phyloP scores from a whole-genome alignment of 371 early-diverging fungal species.

The Mucor sp. region DNA sequence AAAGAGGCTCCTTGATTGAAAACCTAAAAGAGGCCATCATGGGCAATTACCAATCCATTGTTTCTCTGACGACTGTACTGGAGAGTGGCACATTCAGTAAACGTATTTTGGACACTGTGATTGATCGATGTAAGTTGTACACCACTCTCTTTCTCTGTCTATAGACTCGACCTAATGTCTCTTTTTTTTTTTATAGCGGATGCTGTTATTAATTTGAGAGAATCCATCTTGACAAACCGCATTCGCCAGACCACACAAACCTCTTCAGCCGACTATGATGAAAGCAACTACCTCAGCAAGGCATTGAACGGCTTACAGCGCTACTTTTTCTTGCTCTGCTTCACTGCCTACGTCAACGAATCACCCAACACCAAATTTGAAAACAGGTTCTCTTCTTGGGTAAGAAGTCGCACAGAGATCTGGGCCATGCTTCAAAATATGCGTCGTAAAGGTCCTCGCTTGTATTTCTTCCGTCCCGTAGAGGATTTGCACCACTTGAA shows the following conservation, averaged over 20 bases:
- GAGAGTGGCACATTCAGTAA: conserved; percentile 59
- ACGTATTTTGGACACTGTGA: conserved; percentile 56
- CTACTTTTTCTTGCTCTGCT: conserved; percentile 67
- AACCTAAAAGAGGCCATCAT: conserved; percentile 63
- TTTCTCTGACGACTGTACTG: conserved; percentile 53
- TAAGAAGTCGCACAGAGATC: conserved; percentile 58
- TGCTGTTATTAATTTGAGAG: conserved; percentile 64
- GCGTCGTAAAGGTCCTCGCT: conserved; percentile 50
- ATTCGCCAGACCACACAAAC: conserved; percentile 52
- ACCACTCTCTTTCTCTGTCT: no score
- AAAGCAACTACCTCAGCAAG: conserved; percentile 41
- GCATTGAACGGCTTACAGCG: conserved; percentile 67
- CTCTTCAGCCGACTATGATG: conserved; percentile 31
- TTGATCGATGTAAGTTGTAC: conserved; percentile 56
- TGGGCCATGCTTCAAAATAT: conserved; percentile 63
- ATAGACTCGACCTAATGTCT: no score
- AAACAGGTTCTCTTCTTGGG: conserved; percentile 58
- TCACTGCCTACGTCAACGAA: conserved; percentile 63
- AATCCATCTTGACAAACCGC: conserved; percentile 64
- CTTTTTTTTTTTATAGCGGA: conserved; percentile 43
- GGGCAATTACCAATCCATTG: conserved; percentile 66
- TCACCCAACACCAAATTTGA: conserved; percentile 43
- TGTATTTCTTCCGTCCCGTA: conserved; percentile 68
- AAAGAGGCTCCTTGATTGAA: conserved; percentile 54
- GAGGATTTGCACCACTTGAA: conserved; percentile 60